Percentiles rank a stretch among this genome's conserved stretches.
Conservation (phyloP, 2,329 filamentous ascomycete genomes). For the Metarhizium brunneum region DNA sequence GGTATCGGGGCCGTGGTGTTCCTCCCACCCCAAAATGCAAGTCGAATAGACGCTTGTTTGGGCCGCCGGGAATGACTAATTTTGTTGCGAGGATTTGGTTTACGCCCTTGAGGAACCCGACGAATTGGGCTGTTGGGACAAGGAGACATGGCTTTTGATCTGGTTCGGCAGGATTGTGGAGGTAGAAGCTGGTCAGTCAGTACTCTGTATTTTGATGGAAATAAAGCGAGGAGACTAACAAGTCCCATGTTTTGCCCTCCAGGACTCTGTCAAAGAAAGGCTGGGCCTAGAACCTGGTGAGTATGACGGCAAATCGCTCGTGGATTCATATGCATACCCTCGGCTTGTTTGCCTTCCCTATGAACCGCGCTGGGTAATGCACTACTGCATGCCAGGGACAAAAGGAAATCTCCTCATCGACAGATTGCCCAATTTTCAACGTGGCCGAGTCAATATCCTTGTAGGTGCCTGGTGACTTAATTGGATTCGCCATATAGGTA, state of each 20-base stretch:
- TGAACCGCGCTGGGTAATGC: conserved; percentile 51
- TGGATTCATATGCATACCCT: conserved; percentile 22
- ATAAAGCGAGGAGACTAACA: conserved; percentile 44
- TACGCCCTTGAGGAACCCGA: conserved; percentile 53
- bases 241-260: conserved; percentile 58
- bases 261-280: conserved; percentile 51
- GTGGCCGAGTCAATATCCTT: conserved; percentile 12
- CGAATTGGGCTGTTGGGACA: conserved; percentile 57
- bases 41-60: conserved; percentile 45
- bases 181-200: conserved; percentile 48
- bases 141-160: conserved; percentile 51
- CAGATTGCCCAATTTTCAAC: conserved; percentile 16
- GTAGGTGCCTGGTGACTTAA: background rate
- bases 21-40: conserved; percentile 51
- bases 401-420: conserved; percentile 25
- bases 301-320: background rate
- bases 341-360: conserved; percentile 42
- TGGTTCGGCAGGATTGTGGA: conserved; percentile 41
- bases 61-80: conserved; percentile 48
- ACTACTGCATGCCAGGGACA: conserved; percentile 43
- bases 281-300: conserved; percentile 20
- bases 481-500: background rate
- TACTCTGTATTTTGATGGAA: background rate
- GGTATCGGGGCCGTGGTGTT: conserved; percentile 56
- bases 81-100: conserved; percentile 46